These are phyloP conservation scores for Lavandula angustifolia DNA, from an alignment of 257 asterid genomes.

Conservation along the genomic window DNA sequence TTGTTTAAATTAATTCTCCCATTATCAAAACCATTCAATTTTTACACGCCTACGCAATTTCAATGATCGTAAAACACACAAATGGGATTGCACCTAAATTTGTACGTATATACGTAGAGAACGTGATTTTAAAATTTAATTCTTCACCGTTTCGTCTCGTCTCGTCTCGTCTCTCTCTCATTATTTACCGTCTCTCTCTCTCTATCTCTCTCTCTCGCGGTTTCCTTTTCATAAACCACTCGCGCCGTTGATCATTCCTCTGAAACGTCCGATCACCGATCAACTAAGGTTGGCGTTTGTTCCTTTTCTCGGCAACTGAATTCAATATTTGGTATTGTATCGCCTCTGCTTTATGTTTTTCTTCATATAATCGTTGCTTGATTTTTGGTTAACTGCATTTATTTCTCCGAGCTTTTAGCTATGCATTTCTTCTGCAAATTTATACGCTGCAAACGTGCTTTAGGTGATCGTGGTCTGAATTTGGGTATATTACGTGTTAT, in stretches of 20 bases:
- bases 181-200: constrained; percentile 1
- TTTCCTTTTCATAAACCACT: not conserved
- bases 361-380: constrained; percentile 12
- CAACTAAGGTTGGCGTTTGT: constrained; percentile 19
- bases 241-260: constrained; percentile 37
- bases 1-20: too few species aligned
- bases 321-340: not conserved
- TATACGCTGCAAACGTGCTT: constrained; percentile 8
- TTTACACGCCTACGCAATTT: too few species aligned
- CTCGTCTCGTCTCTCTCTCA: not conserved
- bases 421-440: not conserved
- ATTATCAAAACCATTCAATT: too few species aligned
- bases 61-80: too few species aligned
- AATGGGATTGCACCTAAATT: not conserved
- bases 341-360: not conserved
- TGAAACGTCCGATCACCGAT: constrained; percentile 31
- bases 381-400: not conserved
- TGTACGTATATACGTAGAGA: constrained; percentile 3
- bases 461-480: constrained; percentile 24
- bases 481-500: constrained; percentile 1
- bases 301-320: not conserved
- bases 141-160: not conserved
- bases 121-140: not conserved
- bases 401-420: not conserved
- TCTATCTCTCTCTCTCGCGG: not conserved